phyloP scores from a whole-genome alignment of 2,329 filamentous ascomycete genomes.

The Nothomitra cinnamomea region DNA sequence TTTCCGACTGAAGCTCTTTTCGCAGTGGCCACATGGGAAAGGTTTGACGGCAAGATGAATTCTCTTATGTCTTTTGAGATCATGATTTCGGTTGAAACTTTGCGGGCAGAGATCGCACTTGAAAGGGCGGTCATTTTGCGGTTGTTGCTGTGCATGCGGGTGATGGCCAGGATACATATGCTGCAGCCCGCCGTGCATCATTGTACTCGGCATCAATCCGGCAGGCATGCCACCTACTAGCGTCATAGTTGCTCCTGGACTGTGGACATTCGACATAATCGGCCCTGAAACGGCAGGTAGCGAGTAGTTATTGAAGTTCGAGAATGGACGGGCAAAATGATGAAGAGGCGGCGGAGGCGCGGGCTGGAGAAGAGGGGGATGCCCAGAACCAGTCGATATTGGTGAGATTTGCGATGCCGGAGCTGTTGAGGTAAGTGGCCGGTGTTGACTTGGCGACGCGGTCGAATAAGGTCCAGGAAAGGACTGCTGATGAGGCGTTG shows the following conservation, averaged over 20 bases:
- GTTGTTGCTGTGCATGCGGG: constrained; percentile 30
- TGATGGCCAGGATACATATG: constrained; percentile 46
- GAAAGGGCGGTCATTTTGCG: constrained; percentile 69
- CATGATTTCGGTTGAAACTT: constrained; percentile 92
- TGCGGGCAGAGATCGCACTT: constrained; percentile 86
- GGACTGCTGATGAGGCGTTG: constrained; percentile 30
- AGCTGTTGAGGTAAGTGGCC: constrained; percentile 20
- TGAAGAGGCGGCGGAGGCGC: constrained; percentile 11
- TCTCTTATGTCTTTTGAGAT: constrained; percentile 85
- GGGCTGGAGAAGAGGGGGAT: constrained; percentile 26
- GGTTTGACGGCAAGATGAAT: constrained; percentile 94
- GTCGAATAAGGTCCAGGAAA: constrained; percentile 31
- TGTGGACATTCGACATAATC: constrained; percentile 64
- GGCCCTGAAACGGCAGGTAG: constrained; percentile 47
- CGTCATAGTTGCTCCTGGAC: constrained; percentile 53
- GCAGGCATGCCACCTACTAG: constrained; percentile 40
- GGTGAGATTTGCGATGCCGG: constrained; percentile 5
- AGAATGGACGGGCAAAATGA: constrained; percentile 4
- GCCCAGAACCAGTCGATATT: not conserved
- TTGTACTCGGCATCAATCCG: constrained; percentile 40
- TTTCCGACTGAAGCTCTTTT: constrained; percentile 93
- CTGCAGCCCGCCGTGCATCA: constrained; percentile 24
- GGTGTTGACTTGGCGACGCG: constrained; percentile 31
- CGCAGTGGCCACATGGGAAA: constrained; percentile 78
- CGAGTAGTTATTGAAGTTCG: constrained; percentile 28